phyloP scores from a whole-genome alignment of 169 alveolate genomes.

The Theileria equi region DNA sequence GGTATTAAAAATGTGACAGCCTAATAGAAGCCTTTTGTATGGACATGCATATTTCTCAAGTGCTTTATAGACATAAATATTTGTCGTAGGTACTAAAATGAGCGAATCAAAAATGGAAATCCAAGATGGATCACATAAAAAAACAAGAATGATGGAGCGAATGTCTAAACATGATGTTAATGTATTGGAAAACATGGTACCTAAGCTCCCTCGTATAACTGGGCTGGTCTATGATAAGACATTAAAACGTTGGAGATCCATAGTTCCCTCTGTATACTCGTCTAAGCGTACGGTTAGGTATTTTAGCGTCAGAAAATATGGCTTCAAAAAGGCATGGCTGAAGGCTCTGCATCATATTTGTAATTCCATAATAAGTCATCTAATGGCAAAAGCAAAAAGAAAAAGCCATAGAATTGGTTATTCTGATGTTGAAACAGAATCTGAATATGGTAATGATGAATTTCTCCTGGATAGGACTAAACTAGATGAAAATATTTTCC shows the following conservation, averaged over 20 bases:
- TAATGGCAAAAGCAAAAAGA: not conserved
- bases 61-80: no score
- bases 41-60: no score
- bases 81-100: no score
- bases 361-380: not conserved
- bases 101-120: no score
- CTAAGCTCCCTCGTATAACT: slow-evolving; percentile 5
- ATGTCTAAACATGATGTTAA: not conserved
- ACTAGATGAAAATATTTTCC: no score
- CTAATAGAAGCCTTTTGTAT: no score
- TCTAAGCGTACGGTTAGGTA: not conserved
- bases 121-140: not conserved
- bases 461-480: not conserved
- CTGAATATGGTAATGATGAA: not conserved
- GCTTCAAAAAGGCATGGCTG: slow-evolving; percentile 27
- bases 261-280: not conserved
- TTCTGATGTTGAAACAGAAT: not conserved
- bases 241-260: slow-evolving; percentile 3
- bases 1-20: no score
- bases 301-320: slow-evolving; percentile 11
- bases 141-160: not conserved
- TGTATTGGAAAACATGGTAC: not conserved
- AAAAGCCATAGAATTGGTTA: not conserved
- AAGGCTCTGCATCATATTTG: slow-evolving; percentile 7
- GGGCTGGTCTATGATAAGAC: slow-evolving; percentile 1